Evolutionary conservation across 768 basidiomycete genomes (phyloP), one percentile per base, ranked within the genome.

Genomic region (Mrakia gelida): DNA sequence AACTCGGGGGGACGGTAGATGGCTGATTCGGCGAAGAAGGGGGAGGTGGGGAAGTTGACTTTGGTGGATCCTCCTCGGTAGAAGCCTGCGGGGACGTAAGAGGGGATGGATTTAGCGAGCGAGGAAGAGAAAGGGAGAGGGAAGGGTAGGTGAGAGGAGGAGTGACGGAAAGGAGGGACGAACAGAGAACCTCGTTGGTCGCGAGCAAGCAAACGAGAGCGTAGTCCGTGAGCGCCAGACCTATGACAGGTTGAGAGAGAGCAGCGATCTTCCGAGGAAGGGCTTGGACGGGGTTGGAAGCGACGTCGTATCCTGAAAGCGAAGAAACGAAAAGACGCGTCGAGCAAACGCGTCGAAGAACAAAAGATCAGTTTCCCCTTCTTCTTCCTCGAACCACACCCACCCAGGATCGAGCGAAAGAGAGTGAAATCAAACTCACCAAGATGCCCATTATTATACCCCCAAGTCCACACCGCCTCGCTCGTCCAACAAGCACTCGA

Each of bases 381-480:
- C 49, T 52, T 21, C 49, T 21, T 13, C 21, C 49, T 10, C 15
- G 16, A 2, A 52, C n/a, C n/a, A 52, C 11, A 45, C 45, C 11
- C 45, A 45, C 1, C 5, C 9, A 16, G 5, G 11, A 10, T 10
- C 11, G 15, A 16, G 15, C 11, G 45, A 10, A 45, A 45, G 45
- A n/a, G n/a, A n/a, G n/a, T n/a, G 49, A 52, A 52, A 3, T 21
- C 15, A 16, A 2, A 52, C 87, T 74, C 79, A 90, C 95, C 95
- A 5, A 98, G 87, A 83, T 99, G 97, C 0, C 97, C 97, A 61
- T 87, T 88, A 84, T 98, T 97, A 34, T 91, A 92, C 0, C 97
- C 97, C 95, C 95, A 98, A 0, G 85, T 85, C 82, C 82, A 86
- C 4, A 86, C 82, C 6, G 83, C 77, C 38, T 86, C 85, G 28